phyloP scores from a whole-genome alignment of 75 land plant genomes.

The Cryptomeria japonica region DNA sequence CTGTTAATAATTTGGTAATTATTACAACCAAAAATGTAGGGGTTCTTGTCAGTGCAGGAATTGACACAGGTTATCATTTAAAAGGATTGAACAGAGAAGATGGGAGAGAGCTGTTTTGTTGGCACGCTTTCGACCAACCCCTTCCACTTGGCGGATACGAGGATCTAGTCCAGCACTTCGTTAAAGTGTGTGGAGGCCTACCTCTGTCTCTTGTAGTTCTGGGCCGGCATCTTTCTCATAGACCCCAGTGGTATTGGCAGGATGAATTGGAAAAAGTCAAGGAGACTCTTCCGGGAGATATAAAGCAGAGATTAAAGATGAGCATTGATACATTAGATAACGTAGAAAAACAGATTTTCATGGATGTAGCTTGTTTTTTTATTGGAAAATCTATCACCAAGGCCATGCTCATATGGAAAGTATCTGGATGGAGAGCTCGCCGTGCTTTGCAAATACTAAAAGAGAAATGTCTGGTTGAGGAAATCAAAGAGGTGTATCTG shows the following conservation, averaged over 20 bases:
- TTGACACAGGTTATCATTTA: background rate
- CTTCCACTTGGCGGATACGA: background rate
- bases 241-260: background rate
- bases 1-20: too few relatives aligned
- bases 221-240: background rate
- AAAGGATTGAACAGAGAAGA: background rate
- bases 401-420: background rate
- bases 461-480: background rate
- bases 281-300: background rate
- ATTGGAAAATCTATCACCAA: background rate
- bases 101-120: background rate
- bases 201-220: background rate
- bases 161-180: background rate
- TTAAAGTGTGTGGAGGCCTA: background rate
- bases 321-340: background rate
- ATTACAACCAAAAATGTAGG: too few relatives aligned
- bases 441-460: background rate
- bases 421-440: background rate
- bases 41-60: too few relatives aligned
- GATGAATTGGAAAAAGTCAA: background rate
- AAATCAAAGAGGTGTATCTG: too few relatives aligned
- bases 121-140: background rate
- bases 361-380: background rate
- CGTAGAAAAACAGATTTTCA: background rate
- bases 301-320: background rate